Evolutionary conservation across 1,139 yeast genomes (phyloP), one percentile per base, ranked within the genome.

Genomic region (Kurtzmaniella quercitrusa): DNA sequence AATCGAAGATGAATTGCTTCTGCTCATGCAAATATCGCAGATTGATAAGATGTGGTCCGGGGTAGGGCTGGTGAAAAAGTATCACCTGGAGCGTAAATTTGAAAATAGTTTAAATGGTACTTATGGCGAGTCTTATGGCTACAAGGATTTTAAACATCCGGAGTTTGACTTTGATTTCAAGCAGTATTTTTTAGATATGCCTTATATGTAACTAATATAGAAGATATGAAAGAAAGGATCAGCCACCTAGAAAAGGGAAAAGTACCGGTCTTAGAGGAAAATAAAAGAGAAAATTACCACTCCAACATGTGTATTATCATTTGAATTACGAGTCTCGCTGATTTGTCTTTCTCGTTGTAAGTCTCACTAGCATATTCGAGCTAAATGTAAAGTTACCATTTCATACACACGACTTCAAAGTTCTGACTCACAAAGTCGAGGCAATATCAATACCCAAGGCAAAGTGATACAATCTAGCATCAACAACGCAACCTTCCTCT

Each of bases 391-490:
- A n/a, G n/a, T n/a, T n/a, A n/a, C n/a, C n/a, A n/a, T n/a, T n/a
- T n/a, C n/a, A n/a, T n/a, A n/a, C n/a, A n/a, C n/a, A n/a, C n/a
- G n/a, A n/a, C n/a, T n/a, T n/a, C n/a, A n/a, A n/a, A n/a, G n/a
- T n/a, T n/a, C n/a, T n/a, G n/a, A n/a, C n/a, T 26, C n/a, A 26
- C 30, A 26, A 26, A 26, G 30, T 11, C 30, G 30, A 26, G 15
- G 58, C 60, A 19, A 60, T 43, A 34, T 57, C 61, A 36, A 71
- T 51, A 0, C 98, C 98, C 44, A 82, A 81, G 17, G 96, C 95
- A 43, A 88, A 76, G 57, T 86, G 88, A 60, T 87, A 89, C 46
- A 93, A 80, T 52, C 96, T 79, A 2, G 96, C 91, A 64, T 91
- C 98, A 17, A 91, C 66, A 26, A 78, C 76, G 59, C 80, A 88